A percentile compares a stretch with the other conserved stretches of the same genome.
Conservation (phyloP, 2,329 filamentous ascomycete genomes). For the Neoarthrinium moseri region DNA sequence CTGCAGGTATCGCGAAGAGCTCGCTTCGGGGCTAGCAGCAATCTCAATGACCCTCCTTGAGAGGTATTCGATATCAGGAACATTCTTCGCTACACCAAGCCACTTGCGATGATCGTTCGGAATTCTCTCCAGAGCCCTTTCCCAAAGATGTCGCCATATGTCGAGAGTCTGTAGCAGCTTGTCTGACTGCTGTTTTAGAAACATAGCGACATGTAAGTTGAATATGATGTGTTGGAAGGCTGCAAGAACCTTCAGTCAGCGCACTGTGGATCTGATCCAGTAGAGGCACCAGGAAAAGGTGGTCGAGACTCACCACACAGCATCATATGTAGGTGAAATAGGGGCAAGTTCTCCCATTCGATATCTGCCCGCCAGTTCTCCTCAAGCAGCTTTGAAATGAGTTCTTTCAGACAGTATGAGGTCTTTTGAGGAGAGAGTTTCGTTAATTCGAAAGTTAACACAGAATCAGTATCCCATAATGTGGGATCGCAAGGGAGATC, state of each 20-base stretch:
- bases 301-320: not conserved
- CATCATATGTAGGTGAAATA: not conserved
- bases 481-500: conserved; percentile 9
- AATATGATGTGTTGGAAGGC: conserved; percentile 3
- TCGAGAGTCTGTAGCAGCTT: not conserved
- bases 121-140: not conserved
- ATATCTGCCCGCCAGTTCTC: not conserved
- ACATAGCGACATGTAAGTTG: not conserved
- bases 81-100: conserved; percentile 9
- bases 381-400: not conserved
- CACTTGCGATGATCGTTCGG: conserved; percentile 1
- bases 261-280: not conserved
- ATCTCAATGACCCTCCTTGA: conserved; percentile 11
- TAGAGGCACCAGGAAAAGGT: too few species aligned
- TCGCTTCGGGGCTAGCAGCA: not conserved
- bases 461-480: not conserved
- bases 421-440: not conserved
- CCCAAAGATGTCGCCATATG: not conserved
- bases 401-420: not conserved
- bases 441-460: not conserved
- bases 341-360: not conserved
- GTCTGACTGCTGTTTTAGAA: not conserved
- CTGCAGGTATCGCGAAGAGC: conserved; percentile 7
- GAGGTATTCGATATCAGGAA: conserved; percentile 9
- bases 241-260: not conserved